phyloP scores from a whole-genome alignment of 768 basidiomycete genomes.

The Cubamyces lactineus region DNA sequence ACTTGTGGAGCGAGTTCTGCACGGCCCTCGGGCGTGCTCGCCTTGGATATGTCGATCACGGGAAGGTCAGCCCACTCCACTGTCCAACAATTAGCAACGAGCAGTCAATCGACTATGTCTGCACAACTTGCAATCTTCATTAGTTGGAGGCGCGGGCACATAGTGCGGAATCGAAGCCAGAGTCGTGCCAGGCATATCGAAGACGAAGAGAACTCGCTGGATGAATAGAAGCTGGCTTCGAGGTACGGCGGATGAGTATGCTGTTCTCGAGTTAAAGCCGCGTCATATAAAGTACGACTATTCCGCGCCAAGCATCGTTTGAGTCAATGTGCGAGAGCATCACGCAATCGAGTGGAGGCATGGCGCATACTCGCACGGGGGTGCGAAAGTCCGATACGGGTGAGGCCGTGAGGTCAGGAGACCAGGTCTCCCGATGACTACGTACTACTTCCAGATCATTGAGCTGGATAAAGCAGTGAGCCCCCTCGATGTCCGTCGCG shows the following conservation, averaged over 20 bases:
- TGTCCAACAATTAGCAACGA: constrained; percentile 4
- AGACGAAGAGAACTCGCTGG: too few relatives aligned
- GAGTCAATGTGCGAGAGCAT: constrained; percentile 5
- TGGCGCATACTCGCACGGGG: constrained; percentile 3
- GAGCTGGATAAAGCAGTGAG: too few relatives aligned
- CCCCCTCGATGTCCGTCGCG: too few relatives aligned
- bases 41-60: constrained; percentile 36
- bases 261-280: too few relatives aligned
- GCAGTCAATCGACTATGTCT: too few relatives aligned
- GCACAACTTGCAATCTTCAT: constrained; percentile 8
- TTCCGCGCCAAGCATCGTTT: neutral
- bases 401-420: neutral
- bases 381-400: neutral
- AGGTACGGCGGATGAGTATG: neutral
- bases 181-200: constrained; percentile 24
- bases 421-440: neutral
- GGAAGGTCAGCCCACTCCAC: constrained; percentile 40
- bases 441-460: too few relatives aligned
- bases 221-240: too few relatives aligned
- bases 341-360: constrained; percentile 19
- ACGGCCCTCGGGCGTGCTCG: constrained; percentile 32
- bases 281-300: too few relatives aligned
- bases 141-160: constrained; percentile 31
- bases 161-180: constrained; percentile 28
- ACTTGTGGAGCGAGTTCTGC: constrained; percentile 30